Base-by-base conservation (phyloP, 192 early-diverging fungal species). In the Chytriomyces confervae region DNA sequence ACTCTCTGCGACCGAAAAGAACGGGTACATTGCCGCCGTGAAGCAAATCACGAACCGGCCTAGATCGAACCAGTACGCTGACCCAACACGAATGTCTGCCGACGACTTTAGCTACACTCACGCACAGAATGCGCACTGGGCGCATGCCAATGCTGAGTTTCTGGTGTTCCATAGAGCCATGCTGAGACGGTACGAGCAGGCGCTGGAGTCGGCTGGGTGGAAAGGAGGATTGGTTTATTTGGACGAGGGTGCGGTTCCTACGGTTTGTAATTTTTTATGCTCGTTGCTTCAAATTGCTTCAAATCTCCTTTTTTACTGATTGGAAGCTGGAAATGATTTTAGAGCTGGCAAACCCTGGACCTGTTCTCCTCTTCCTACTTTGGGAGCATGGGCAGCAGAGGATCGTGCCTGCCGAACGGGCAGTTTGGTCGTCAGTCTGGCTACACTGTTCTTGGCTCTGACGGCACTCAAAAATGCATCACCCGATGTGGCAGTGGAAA, bases 101-200 rank as follows among this genome's bases (percentile, higher is more conserved):
- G 57, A 62, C 61, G 71, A 72, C 43, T 72, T 72, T 61, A 49
- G 13, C 20, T 10, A 8, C 8, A 61, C 57, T 61, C 71, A 72
- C 51, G 8, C 61, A 16, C 16, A 13, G 20, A 61, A 72, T 51
- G 61, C 51, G 16, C 36, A 29, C n/a, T 24, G 27, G 51, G 24
- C 51, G n/a, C 71, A 72, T 46, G 53, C 23, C 3, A 72, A 57
- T 45, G 71, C 61, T 13, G 63, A 65, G 3, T 65, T 46, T 5
- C 66, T 43, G 6, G 43, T 48, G 27, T 72, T 62, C 24, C 71
- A 72, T 29, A 63, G 61, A 43, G 61, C 51, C 57, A 61, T 72
- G 61, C 27, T 72, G 61, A 16, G 43, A n/a, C 20, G 47, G 27
- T 57, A 62, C 23, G 71, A 57, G 11, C 43, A 36, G 3, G 71